Evolutionary conservation across 106 monocot genomes (phyloP), one percentile per base, ranked within the genome.

Genomic region (Acanthochlamys bracteata): DNA sequence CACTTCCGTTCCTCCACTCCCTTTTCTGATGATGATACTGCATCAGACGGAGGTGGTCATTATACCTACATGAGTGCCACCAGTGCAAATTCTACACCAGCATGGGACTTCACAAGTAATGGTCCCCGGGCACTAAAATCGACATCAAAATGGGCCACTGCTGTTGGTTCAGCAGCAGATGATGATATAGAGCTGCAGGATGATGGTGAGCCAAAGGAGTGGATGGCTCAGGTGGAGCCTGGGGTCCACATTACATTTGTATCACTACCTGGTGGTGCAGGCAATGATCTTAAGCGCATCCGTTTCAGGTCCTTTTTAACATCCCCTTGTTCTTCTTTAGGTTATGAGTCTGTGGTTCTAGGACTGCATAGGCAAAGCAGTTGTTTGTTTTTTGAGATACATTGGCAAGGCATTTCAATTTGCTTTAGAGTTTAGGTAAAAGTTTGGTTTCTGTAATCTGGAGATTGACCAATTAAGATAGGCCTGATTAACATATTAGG

Each of bases 241-340:
- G 94, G 94, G 3, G 94, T 94, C 13, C 94, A 94, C 63, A 78
- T 94, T 39, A 86, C 94, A 42, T 94, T 94, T 40, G 70, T 94
- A 11, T 83, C 86, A 11, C 72, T 90, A 13, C 82, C 86, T 7
- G 83, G 68, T 12, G 89, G 94, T 20, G 80, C 74, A 16, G 86
- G 94, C 66, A 94, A 94, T 53, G 94, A 90, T 33, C 86, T 94
- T 61, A 94, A 94, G 54, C 86, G 94, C 46, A 94, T 94, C 47
- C 76, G 94, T 0, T 94, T 94, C 86, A 90, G 84, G 95, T 90
- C 53, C 4, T 7, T n/a, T 15, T 43, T 41, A 14, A 15, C 20
- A 57, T 27, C 12, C 7, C 43, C n/a, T 17, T 62, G 2, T 46
- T 20, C 23, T 0, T 62, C n/a, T 53, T 61, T 49, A 49, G 1